Percentiles rank a stretch among this genome's conserved stretches.
Conservation (phyloP, 768 basidiomycete genomes). For the Thelephora ganbajun region DNA sequence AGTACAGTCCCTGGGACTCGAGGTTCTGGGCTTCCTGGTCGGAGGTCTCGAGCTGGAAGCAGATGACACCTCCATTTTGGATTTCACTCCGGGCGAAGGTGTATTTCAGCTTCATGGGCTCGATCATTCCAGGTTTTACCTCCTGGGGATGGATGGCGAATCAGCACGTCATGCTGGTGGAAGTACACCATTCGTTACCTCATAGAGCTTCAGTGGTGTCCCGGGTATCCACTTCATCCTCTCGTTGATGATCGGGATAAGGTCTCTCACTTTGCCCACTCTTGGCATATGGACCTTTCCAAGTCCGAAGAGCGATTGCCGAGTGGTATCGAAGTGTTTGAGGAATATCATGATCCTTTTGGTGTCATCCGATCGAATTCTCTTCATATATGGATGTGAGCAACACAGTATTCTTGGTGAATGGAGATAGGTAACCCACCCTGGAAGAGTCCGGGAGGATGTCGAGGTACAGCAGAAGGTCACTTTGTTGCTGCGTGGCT, state of each 20-base stretch:
- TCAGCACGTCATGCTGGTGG: background rate
- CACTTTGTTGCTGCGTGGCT: conserved; percentile 76
- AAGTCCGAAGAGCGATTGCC: conserved; percentile 74
- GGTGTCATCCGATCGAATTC: conserved; percentile 48
- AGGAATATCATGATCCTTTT: conserved; percentile 96
- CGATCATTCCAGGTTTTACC: conserved; percentile 99
- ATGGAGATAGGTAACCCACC: conserved; percentile 23
- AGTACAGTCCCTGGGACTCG: conserved; percentile 77
- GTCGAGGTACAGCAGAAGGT: conserved; percentile 90
- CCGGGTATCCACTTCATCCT: conserved; percentile 89
- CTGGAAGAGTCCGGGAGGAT: conserved; percentile 70
- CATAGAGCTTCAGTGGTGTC: conserved; percentile 91
- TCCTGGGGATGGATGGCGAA: conserved; percentile 40
- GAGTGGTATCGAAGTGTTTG: conserved; percentile 93
- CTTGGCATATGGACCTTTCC: conserved; percentile 84
- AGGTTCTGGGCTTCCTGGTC: conserved; percentile 91
- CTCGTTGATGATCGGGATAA: conserved; percentile 77
- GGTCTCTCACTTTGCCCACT: conserved; percentile 79
- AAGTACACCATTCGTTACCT: conserved; percentile 33
- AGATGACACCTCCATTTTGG: conserved; percentile 96
- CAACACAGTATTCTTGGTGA: background rate
- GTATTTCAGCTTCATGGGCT: conserved; percentile 88
- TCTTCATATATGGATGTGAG: background rate
- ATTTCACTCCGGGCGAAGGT: conserved; percentile 97
- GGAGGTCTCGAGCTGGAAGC: conserved; percentile 91